Base-by-base conservation (phyloP, 306 rosid genomes). In the Glycine tomentella region DNA sequence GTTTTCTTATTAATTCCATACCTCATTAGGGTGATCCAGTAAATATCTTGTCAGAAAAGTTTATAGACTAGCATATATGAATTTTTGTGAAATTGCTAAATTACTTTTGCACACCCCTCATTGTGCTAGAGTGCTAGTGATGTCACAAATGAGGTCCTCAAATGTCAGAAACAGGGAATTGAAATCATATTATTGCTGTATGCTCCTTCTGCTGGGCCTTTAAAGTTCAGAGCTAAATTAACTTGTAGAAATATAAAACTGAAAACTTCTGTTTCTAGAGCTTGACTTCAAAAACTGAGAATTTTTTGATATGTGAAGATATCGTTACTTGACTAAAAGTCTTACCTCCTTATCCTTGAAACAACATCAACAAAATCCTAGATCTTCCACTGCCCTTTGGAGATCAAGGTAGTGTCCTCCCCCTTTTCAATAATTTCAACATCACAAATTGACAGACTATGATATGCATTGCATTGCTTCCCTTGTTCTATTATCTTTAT, bases 21-120 rank as follows among this genome's bases (percentile, higher is more conserved):
- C 46, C 16, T 0, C 17, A 33, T 48, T 25, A 36, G 36, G 53
- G 68, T 52, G 51, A 55, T 69, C 55, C 25, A 51, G 4, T 51
- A 57, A 65, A 8, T 72, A 63, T 78, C 64, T 25, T 80, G 83
- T 49, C 45, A 9, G 68, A 16, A 16, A 52, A 61, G 40, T 20
- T 36, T 49, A 58, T 78, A 20, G 44, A 61, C 46, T 61, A 13
- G 65, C 49, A 55, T 69, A 51, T 69, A 38, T 52, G 53, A 36
- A 62, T 78, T 49, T 31, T 40, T 79, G 57, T 64, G 55, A 33
- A 69, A 70, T 72, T 82, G 72, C 70, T 76, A 52, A 76, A 51
- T 81, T 79, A 46, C 70, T 75, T 83, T 69, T 87, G 91, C 95
- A 93, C 97, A 91, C 48, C 99, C 48, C 99, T 90, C 88, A 8